Base-by-base conservation (phyloP, 768 basidiomycete species). In the Cubamyces sp. region DNA sequence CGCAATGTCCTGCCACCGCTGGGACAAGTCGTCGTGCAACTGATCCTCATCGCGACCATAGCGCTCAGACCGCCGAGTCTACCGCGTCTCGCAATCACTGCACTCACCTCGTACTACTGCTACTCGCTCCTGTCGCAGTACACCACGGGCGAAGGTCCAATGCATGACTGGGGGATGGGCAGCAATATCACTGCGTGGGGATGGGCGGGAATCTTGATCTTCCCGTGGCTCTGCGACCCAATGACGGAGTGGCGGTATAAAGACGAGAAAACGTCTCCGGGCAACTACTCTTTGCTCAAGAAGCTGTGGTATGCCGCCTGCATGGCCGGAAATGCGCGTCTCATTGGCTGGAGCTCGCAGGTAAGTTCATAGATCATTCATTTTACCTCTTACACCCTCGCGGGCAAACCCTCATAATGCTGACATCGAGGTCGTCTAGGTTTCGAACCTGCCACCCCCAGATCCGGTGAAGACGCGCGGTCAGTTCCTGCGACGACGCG, bases 361-460 rank as follows among this genome's bases (percentile, higher is more conserved):
- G 54, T 45, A 12, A 11, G 54, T 21, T 18, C 5, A 16, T 23
- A 15, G 6, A 18, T 23, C 8, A 15, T 6, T 9, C 11, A 11
- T 41, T 15, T 4, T 16, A 8, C 18, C 28, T 26, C 40, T 19
- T 21, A 43, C n/a, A 6, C 14, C 15, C 6, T 41, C 5, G 3
- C 6, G 5, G 15, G 23, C 28, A 14, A 26, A 47, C 46, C 8
- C 34, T 34, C 34, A 34, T 11, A 5, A 7, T 34, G 34, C 34
- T 34, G 9, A 34, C 34, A 30, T 12, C 28, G 28, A 50, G 9
- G 21, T 5, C 41, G 16, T 21, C 14, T 30, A 64, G 64, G 59
- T 64, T 3, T 46, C 64, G 1, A 56, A 57, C 30, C 21, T 57
- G 4, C 58, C 64, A 5, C 58, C 59, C 5, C 49, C 57, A 11